Percentiles rank a stretch among this genome's conserved stretches.
These are phyloP conservation scores for Bauhinia variegata DNA, from an alignment of 306 rosid species.

Conservation along the genomic window DNA sequence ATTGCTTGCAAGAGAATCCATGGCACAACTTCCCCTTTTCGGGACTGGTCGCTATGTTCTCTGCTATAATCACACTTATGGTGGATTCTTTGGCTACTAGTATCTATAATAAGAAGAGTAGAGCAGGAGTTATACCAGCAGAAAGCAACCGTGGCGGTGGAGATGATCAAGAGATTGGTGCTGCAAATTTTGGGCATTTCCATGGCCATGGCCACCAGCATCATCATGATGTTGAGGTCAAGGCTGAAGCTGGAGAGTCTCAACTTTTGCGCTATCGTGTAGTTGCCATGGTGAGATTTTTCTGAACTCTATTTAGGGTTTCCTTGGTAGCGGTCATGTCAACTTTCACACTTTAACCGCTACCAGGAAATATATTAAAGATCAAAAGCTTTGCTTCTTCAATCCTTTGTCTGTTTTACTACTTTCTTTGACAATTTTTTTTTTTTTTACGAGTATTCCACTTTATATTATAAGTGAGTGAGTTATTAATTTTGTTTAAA, in stretches of 20 bases:
- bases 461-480: too few relatives aligned
- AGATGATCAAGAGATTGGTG: conserved; percentile 49
- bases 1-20: conserved; percentile 60
- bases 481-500: too few relatives aligned
- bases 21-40: conserved; percentile 79
- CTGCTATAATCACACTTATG: conserved; percentile 65
- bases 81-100: conserved; percentile 77
- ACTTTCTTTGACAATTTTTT: too few relatives aligned
- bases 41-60: conserved; percentile 70
- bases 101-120: conserved; percentile 39
- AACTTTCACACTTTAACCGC: too few relatives aligned
- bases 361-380: too few relatives aligned
- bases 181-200: conserved; percentile 31
- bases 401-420: too few relatives aligned
- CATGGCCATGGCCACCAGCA: conserved; percentile 52
- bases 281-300: conserved; percentile 60
- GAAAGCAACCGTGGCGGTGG: not conserved
- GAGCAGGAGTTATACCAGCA: conserved; percentile 36
- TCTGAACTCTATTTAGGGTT: not conserved
- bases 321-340: too few relatives aligned
- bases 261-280: conserved; percentile 67
- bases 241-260: conserved; percentile 14
- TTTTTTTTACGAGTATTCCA: too few relatives aligned
- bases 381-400: too few relatives aligned
- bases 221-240: conserved; percentile 22